Conservation (phyloP, 495 filamentous ascomycete genomes). For the Penicillium pancosmium region DNA sequence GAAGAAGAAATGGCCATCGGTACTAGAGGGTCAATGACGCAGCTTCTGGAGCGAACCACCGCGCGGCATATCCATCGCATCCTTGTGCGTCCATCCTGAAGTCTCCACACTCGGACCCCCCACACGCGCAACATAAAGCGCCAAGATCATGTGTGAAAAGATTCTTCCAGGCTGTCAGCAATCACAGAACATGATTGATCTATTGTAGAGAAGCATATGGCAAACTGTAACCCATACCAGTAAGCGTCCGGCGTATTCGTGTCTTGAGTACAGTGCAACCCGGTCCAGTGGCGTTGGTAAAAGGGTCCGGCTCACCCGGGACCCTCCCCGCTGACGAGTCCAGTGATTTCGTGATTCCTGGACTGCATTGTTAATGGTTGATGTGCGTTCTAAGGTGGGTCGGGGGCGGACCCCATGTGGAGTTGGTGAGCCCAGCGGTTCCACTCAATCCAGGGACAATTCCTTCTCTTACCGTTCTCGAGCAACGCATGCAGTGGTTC, state of each 20-base stretch:
- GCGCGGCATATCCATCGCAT: conserved; percentile 4
- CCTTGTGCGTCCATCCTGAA: background rate
- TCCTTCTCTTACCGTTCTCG: background rate
- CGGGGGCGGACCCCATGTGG: background rate
- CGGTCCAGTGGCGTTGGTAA: background rate
- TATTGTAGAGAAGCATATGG: background rate
- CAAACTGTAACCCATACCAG: background rate
- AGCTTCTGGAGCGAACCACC: conserved; percentile 4
- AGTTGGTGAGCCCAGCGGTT: background rate
- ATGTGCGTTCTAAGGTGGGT: background rate
- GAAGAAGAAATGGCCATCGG: background rate
- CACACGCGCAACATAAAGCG: background rate
- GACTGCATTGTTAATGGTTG: conserved; percentile 1
- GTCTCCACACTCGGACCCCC: background rate
- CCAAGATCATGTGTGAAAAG: background rate
- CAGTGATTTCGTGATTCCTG: conserved; percentile 2
- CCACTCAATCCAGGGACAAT: conserved; percentile 4
- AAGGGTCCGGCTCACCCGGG: conserved; percentile 1
- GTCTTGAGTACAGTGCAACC: background rate
- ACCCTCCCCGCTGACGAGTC: conserved; percentile 5
- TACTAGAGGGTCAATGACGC: conserved; percentile 4
- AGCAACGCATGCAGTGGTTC: background rate
- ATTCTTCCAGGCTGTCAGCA: no score
- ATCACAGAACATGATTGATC: no score
- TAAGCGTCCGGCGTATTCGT: background rate